phyloP scores from a whole-genome alignment of 352 stramenopile genomes.

The Phytophthora sojae region DNA sequence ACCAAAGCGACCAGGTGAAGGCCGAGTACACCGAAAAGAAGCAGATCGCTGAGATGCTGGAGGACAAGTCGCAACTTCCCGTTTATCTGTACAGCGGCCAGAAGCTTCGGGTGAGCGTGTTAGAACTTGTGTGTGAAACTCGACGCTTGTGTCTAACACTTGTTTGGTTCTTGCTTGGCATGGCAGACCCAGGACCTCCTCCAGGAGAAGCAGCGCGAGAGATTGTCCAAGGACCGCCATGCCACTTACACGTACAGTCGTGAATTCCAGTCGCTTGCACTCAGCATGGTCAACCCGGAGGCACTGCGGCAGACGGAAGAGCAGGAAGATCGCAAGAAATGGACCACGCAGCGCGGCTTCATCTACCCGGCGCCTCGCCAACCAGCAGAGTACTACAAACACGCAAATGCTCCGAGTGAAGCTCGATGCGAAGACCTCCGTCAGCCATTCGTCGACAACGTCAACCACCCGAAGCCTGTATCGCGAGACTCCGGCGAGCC shows the following conservation, averaged over 20 bases:
- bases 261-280: slow-evolving; percentile 88
- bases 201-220: slow-evolving; percentile 80
- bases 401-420: slow-evolving; percentile 73
- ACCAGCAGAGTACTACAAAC: slow-evolving; percentile 75
- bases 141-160: slow-evolving; percentile 1
- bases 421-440: slow-evolving; percentile 85
- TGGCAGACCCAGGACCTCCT: slow-evolving; percentile 81
- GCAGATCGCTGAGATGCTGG: slow-evolving; percentile 33
- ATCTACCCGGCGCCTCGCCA: slow-evolving; percentile 82
- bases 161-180: background rate
- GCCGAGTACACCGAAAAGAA: slow-evolving; percentile 52
- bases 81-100: slow-evolving; percentile 92
- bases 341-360: slow-evolving; percentile 90
- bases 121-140: background rate
- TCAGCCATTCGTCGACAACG: slow-evolving; percentile 87
- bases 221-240: slow-evolving; percentile 45
- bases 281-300: slow-evolving; percentile 83
- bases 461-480: slow-evolving; percentile 70
- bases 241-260: slow-evolving; percentile 87
- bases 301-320: slow-evolving; percentile 63
- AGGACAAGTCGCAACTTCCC: slow-evolving; percentile 39
- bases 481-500: slow-evolving; percentile 40
- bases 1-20: slow-evolving; percentile 36
- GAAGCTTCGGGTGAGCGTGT: slow-evolving; percentile 70
- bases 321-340: slow-evolving; percentile 56